Evolutionary conservation across 2,329 filamentous ascomycete species (phyloP), one percentile per base, ranked within the genome.

Genomic region (Penicillium rolfsii): DNA sequence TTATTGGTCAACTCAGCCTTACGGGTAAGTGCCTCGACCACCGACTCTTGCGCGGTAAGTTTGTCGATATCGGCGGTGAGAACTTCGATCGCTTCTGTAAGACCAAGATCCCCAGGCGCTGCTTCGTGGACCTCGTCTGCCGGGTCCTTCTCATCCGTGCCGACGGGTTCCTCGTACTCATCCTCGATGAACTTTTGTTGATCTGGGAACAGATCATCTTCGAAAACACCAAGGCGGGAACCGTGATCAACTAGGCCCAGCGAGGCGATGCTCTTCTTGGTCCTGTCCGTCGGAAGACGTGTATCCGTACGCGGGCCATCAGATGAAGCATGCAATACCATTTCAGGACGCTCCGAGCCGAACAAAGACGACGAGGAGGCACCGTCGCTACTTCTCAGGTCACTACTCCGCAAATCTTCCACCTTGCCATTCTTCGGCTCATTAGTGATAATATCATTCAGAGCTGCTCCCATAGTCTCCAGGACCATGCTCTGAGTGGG

Each of bases 1-100:
- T 99, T 99, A 74, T 99, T 99, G 1, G 95, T 99, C 55, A 99
- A 81, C 74, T 99, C 95, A 0, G 96, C 95, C 77, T 99, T 99
- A 59, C 91, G 87, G 2, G 91, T 95, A 60, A 99, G 80, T 1
- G 94, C 96, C 69, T 97, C 91, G 19, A 99, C 87, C 19, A 99
- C 91, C 1, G 90, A 89, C 68, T 97, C 92, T 76, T 99, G 95
- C 3, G 93, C 88, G 9, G 86, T 84, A 19, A 99, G 83, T 66
- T 93, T 91, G 70, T 97, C 93, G 64, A 99, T 97, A 65, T 98
- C 93, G 53, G 89, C 88, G 0, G 90, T 92, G n/a, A 99, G 83
- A 1, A 86, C 88, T 46, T 91, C 89, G 66, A 99, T 97, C 9
- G 96, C 94, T 79, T 99, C 96, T 0, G 93, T 91, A 36, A 99